Evolutionary conservation across 1,284 basidiomycete species (phyloP).

Genomic region (Austroboletus novae-zelandiae): DNA sequence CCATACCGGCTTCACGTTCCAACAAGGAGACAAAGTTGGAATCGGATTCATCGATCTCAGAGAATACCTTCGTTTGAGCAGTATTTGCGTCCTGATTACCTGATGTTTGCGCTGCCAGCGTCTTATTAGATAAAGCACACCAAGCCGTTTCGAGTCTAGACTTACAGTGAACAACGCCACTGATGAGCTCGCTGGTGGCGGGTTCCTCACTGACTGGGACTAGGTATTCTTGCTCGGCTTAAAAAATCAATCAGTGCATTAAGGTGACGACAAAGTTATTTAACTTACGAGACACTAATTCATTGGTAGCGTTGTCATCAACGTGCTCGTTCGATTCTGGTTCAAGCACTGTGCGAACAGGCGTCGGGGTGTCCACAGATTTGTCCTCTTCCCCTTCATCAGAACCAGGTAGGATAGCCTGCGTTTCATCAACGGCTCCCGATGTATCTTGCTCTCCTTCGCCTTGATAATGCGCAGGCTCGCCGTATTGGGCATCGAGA

Average conservation of each 20-base stretch:
- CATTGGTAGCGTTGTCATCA: not conserved
- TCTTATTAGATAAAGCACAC: constrained; percentile 3
- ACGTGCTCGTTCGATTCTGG: not conserved
- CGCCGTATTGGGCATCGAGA: constrained; percentile 15
- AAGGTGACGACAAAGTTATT: not conserved
- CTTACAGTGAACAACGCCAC: constrained; percentile 13
- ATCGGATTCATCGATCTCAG: constrained; percentile 26
- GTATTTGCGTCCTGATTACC: constrained; percentile 13
- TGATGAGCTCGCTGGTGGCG: constrained; percentile 1
- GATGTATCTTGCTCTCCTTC: constrained; percentile 18
- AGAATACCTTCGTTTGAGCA: constrained; percentile 4
- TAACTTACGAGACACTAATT: not conserved
- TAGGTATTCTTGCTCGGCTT: constrained; percentile 9
- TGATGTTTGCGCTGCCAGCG: constrained; percentile 3
- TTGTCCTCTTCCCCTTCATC: constrained; percentile 16
- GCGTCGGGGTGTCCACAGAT: constrained; percentile 12
- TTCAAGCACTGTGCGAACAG: constrained; percentile 7
- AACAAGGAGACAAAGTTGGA: constrained; percentile 24
- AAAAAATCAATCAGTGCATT: constrained; percentile 1
- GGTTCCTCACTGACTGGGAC: not conserved
- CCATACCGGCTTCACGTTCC: constrained; percentile 26
- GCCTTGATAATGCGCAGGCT: constrained; percentile 23
- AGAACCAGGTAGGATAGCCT: constrained; percentile 4
- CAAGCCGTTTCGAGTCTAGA: not conserved
- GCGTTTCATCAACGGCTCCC: constrained; percentile 19